Conservation (phyloP, 148 eudicot genomes). For the Pharnaceum exiguum region DNA sequence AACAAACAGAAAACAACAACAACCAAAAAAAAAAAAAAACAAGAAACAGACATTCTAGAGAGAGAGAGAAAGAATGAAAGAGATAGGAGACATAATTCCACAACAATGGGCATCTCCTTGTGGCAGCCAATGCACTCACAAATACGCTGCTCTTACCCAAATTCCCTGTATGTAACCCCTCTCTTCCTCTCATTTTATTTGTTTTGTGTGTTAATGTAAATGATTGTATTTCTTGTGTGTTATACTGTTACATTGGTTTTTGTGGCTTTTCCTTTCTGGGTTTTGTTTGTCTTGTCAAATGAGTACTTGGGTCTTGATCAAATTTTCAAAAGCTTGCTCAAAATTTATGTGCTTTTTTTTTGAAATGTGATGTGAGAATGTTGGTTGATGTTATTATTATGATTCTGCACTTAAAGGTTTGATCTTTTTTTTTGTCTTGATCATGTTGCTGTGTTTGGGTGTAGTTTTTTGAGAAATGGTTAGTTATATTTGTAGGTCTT, state of each 20-base stretch:
- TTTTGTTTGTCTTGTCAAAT: too few species aligned
- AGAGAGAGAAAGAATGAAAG: slow-evolving; percentile 27
- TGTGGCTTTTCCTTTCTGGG: slow-evolving; percentile 1
- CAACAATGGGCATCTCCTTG: slow-evolving; percentile 91
- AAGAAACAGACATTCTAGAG: neutral
- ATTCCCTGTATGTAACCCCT: slow-evolving; percentile 62
- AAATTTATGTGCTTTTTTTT: too few species aligned
- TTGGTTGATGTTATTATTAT: neutral
- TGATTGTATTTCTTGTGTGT: neutral
- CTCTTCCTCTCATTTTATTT: neutral
- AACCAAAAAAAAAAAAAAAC: neutral
- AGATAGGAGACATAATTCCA: slow-evolving; percentile 49
- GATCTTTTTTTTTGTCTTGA: neutral
- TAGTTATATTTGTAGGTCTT: neutral
- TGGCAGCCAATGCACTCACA: slow-evolving; percentile 79
- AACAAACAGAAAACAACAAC: neutral
- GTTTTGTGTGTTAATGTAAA: neutral
- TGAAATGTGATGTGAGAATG: neutral
- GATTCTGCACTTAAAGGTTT: neutral
- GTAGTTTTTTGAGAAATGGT: neutral
- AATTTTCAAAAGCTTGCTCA: too few species aligned
- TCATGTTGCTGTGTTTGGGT: neutral
- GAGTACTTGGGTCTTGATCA: too few species aligned
- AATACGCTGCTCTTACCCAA: slow-evolving; percentile 82
- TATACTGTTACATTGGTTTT: neutral